Evolutionary conservation across 306 rosid species (phyloP), one percentile per base, ranked within the genome.

Genomic region (Vigna reflexopilosa): DNA sequence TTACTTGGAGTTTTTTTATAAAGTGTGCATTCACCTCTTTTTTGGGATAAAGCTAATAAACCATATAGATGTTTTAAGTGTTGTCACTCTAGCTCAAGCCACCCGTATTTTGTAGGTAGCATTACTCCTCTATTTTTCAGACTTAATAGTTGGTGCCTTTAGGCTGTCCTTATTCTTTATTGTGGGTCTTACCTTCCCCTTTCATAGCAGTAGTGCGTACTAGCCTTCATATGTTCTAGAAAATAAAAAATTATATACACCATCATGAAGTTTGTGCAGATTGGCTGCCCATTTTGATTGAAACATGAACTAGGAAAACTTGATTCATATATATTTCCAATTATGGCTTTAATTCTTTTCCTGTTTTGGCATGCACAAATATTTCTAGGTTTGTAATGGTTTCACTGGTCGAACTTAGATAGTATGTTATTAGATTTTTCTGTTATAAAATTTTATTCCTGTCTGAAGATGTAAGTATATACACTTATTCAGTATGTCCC

Each of bases 261-360:
- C 30, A 9, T 55, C 48, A 36, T 62, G 34, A 52, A 68, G 78
- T 54, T 85, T 15, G 54, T 68, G 52, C 72, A 68, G 59, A 81
- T 61, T 72, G 54, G 12, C 45, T 3, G 79, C 16, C 30, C 48
- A 73, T 67, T 81, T 77, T 66, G 10, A 9, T 50, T 16, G 20
- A 38, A 67, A 50, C 69, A 64, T 54, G 68, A 40, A 34, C 58
- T 28, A 55, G 54, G 40, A 67, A 61, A 52, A 22, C 52, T 22
- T 47, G n/a, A 54, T 75, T 56, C 47, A 30, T 63, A 56, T 48
- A 24, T 77, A 58, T 69, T 54, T 58, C 9, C 17, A 15, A 15
- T 26, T 22, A 4, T 57, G 59, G 69, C 65, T 49, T 77, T 38
- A 19, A 14, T 49, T 38, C 49, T 51, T 34, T 3, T 34, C 0